These are phyloP conservation scores for Calonectria pteridis DNA, from an alignment of 2,329 filamentous ascomycete genomes.

Conservation along the genomic window DNA sequence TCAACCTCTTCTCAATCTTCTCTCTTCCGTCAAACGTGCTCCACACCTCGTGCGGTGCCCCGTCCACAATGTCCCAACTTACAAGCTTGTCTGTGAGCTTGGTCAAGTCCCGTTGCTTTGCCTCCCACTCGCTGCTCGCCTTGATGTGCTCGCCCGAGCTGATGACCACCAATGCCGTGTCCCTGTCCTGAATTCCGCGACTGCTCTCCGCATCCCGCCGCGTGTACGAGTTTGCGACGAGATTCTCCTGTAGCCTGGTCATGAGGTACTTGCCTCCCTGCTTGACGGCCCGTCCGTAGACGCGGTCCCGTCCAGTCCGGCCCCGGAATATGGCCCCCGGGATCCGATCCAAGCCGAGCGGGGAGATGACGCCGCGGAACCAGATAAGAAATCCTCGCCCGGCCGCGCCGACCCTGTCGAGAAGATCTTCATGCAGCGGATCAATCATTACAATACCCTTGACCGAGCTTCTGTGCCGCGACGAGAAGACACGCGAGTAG, in stretches of 20 bases:
- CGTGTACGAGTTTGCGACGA: slow-evolving; percentile 87
- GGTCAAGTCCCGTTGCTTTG: slow-evolving; percentile 87
- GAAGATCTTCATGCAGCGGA: slow-evolving; percentile 87
- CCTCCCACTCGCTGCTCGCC: slow-evolving; percentile 79
- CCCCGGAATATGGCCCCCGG: slow-evolving; percentile 85
- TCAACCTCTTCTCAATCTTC: slow-evolving; percentile 83
- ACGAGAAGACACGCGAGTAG: slow-evolving; percentile 91
- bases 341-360: slow-evolving; percentile 85
- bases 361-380: slow-evolving; percentile 87
- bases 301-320: slow-evolving; percentile 83
- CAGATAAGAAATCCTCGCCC: slow-evolving; percentile 86
- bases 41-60: slow-evolving; percentile 92
- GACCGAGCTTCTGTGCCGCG: slow-evolving; percentile 81
- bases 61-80: slow-evolving; percentile 87
- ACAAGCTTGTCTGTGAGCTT: slow-evolving; percentile 83
- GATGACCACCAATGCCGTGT: slow-evolving; percentile 83
- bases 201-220: slow-evolving; percentile 85
- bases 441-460: slow-evolving; percentile 88
- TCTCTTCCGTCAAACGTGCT: slow-evolving; percentile 76
- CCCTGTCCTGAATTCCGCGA: slow-evolving; percentile 80
- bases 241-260: slow-evolving; percentile 90
- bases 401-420: slow-evolving; percentile 75
- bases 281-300: slow-evolving; percentile 84
- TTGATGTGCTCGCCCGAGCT: slow-evolving; percentile 82
- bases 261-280: slow-evolving; percentile 89